Evolutionary conservation across 2,329 filamentous ascomycete genomes (phyloP).

Genomic region (Monosporascus sp.): DNA sequence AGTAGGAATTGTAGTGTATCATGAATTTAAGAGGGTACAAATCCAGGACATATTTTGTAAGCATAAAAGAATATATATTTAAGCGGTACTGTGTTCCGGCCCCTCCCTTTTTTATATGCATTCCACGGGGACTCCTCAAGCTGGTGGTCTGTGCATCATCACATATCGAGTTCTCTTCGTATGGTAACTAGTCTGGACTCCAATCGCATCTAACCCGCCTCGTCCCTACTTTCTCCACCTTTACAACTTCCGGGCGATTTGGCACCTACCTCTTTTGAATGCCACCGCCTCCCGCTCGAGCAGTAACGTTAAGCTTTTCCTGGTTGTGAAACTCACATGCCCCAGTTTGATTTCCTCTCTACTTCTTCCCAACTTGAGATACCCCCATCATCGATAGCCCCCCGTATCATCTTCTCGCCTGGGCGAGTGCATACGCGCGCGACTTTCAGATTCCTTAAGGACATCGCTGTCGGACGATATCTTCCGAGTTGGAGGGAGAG

Average conservation of each 20-base stretch:
- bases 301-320: not conserved
- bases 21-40: no score
- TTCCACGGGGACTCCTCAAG: no score
- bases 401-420: not conserved
- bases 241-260: not conserved
- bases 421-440: not conserved
- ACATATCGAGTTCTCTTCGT: not conserved
- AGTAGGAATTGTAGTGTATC: no score
- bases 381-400: not conserved
- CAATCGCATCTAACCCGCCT: constrained; percentile 10
- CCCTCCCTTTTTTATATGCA: no score
- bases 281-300: not conserved
- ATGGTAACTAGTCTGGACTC: no score
- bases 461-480: no score
- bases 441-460: not conserved
- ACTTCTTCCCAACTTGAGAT: not conserved
- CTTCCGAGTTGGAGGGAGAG: no score
- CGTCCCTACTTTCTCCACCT: not conserved
- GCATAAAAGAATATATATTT: no score
- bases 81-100: no score
- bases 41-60: no score
- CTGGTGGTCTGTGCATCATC: not conserved
- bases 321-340: not conserved
- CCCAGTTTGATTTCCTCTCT: not conserved
- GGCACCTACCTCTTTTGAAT: not conserved